Evolutionary conservation across 148 eudicot species (phyloP), one percentile per base, ranked within the genome.

Genomic region (Fagopyrum homotropicum): DNA sequence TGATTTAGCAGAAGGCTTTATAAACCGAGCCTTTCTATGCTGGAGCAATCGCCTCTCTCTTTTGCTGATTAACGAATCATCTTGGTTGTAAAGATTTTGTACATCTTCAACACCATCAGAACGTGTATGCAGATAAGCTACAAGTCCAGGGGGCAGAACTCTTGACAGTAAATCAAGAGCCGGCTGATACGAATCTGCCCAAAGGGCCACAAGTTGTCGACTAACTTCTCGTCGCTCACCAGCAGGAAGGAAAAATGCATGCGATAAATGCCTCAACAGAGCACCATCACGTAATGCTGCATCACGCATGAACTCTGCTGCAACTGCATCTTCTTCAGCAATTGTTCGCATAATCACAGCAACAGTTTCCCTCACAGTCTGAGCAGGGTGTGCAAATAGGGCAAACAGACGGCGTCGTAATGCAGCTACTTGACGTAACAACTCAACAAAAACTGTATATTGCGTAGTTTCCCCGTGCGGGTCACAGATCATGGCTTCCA

Each of bases 151-250:
- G 72, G 98, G 98, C 72, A 95, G 88, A 80, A 95, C 96, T 81
- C 98, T 89, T 6, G 96, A 90, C 71, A 92, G 80, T 74, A 92
- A 78, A 80, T 88, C 91, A 84, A 95, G 96, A 73, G 98, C 98
- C 29, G 98, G 98, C 78, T 95, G 96, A 83, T 95, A 95, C 78
- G 98, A 95, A 85, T 95, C 98, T 22, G 98, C 98, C 98, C 98
- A 95, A 60, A 95, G 93, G 77, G 96, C 97, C 77, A 95, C 98
- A 81, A 95, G 98, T 72, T 95, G 98, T 75, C 94, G 79, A 83
- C 98, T 95, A 78, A 95, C 91, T 81, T 95, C 98, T 35, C 97
- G 91, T 10, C 97, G 84, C 76, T 92, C 97, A 73, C 97, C 98
- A 77, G 86, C 82, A 57, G 91, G 91, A 80, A 95, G 88, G 75